Conservation (phyloP, 305 asterid species). For the Coffea humblotiana region DNA sequence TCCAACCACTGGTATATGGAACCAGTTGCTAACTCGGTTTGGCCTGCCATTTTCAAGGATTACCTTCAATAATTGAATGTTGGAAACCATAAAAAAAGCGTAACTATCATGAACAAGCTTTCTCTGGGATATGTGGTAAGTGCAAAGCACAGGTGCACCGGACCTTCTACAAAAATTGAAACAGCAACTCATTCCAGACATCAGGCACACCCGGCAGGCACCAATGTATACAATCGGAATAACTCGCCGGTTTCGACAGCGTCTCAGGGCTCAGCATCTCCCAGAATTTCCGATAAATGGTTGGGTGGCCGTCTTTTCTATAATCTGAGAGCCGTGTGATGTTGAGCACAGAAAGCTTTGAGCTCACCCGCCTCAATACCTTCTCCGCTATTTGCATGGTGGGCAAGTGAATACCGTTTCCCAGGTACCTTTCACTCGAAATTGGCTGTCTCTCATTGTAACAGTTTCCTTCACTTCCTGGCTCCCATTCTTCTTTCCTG, state of each 20-base stretch:
- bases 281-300: conserved; percentile 90
- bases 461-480: conserved; percentile 74
- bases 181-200: conserved; percentile 80
- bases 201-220: conserved; percentile 92
- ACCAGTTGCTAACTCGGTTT: too few species aligned
- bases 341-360: conserved; percentile 69
- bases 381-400: conserved; percentile 74
- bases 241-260: conserved; percentile 56
- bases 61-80: not conserved
- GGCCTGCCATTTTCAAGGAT: not conserved
- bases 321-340: conserved; percentile 85
- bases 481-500: conserved; percentile 81
- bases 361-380: conserved; percentile 46
- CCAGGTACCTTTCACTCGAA: conserved; percentile 52
- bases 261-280: conserved; percentile 60
- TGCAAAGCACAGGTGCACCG: not conserved
- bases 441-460: conserved; percentile 71
- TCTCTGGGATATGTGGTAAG: not conserved
- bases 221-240: conserved; percentile 96
- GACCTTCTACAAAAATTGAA: conserved; percentile 51
- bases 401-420: conserved; percentile 66
- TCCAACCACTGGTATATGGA: not conserved
- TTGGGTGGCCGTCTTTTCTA: conserved; percentile 89
- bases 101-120: not conserved
- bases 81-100: not conserved